Evolutionary conservation across 2,329 filamentous ascomycete species (phyloP).

Genomic region (Periconia sp.): DNA sequence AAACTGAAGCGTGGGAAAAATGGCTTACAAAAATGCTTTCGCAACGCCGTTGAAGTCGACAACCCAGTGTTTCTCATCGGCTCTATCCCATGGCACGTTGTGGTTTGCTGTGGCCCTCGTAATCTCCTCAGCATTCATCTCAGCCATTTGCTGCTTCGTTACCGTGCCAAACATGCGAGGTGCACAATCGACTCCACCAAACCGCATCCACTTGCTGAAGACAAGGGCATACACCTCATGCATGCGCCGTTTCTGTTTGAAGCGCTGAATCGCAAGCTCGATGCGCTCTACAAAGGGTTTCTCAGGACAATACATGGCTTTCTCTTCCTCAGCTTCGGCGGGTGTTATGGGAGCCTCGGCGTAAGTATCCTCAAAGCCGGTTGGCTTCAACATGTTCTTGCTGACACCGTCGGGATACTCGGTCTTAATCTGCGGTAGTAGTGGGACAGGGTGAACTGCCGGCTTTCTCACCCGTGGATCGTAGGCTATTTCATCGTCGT

Average conservation of each 20-base stretch:
- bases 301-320: conserved; percentile 65
- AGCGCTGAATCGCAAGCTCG: conserved; percentile 81
- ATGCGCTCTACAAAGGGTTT: conserved; percentile 65
- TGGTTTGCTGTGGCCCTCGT: conserved; percentile 66
- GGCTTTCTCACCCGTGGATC: conserved; percentile 28
- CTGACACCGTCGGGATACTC: conserved; percentile 37
- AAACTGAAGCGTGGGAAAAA: conserved; percentile 5
- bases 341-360: conserved; percentile 78
- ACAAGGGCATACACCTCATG: conserved; percentile 62
- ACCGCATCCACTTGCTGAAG: conserved; percentile 78
- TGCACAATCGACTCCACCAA: conserved; percentile 74
- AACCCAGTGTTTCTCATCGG: conserved; percentile 62
- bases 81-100: conserved; percentile 54
- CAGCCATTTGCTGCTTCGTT: conserved; percentile 61
- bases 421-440: conserved; percentile 31
- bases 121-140: conserved; percentile 65
- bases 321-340: conserved; percentile 66
- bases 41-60: conserved; percentile 81
- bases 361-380: conserved; percentile 67
- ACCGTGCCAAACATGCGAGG: conserved; percentile 66
- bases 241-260: conserved; percentile 74
- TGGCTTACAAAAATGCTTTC: conserved; percentile 73
- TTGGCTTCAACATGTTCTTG: conserved; percentile 47
- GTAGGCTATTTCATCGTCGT: conserved; percentile 33
- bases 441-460: conserved; percentile 21